Conservation (phyloP, 352 stramenopile species). For the Pythium scleroteichum region DNA sequence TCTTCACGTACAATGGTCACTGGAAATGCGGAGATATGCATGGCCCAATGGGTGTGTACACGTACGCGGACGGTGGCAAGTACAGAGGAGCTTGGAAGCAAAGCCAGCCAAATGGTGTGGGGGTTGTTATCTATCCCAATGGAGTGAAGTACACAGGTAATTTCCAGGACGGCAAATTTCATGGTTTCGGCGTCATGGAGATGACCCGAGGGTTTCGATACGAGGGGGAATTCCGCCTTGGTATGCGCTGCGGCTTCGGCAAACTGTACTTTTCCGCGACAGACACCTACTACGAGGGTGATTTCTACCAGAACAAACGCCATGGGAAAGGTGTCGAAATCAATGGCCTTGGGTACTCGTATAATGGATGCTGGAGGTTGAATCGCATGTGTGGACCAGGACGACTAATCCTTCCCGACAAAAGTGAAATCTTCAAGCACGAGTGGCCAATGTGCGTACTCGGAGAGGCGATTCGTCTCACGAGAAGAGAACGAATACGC, state of each 20-base stretch:
- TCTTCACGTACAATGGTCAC: slow-evolving; percentile 66
- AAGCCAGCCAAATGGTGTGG: slow-evolving; percentile 43
- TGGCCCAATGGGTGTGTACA: slow-evolving; percentile 58
- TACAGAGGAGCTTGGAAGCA: slow-evolving; percentile 59
- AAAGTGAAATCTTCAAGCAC: slow-evolving; percentile 44
- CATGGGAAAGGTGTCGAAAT: slow-evolving; percentile 67
- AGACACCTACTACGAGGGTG: slow-evolving; percentile 57
- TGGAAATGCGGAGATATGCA: slow-evolving; percentile 78
- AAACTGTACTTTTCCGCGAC: slow-evolving; percentile 45
- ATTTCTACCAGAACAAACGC: slow-evolving; percentile 64
- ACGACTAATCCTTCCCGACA: slow-evolving; percentile 42
- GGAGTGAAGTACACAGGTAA: slow-evolving; percentile 67
- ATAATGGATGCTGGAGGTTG: slow-evolving; percentile 46
- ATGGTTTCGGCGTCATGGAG: slow-evolving; percentile 67
- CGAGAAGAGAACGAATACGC: slow-evolving; percentile 40
- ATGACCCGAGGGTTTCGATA: slow-evolving; percentile 51
- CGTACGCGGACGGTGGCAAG: slow-evolving; percentile 69
- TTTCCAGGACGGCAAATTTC: slow-evolving; percentile 56
- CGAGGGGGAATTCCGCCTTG: slow-evolving; percentile 56
- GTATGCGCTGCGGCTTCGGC: slow-evolving; percentile 45
- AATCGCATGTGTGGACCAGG: slow-evolving; percentile 67
- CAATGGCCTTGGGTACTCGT: slow-evolving; percentile 58
- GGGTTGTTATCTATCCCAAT: slow-evolving; percentile 62
- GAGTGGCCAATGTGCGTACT: slow-evolving; percentile 63
- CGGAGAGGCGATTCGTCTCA: slow-evolving; percentile 54